Evolutionary conservation across 2,329 filamentous ascomycete genomes (phyloP), one percentile per base, ranked within the genome.

Genomic region (Paracoccidioides lutzii): DNA sequence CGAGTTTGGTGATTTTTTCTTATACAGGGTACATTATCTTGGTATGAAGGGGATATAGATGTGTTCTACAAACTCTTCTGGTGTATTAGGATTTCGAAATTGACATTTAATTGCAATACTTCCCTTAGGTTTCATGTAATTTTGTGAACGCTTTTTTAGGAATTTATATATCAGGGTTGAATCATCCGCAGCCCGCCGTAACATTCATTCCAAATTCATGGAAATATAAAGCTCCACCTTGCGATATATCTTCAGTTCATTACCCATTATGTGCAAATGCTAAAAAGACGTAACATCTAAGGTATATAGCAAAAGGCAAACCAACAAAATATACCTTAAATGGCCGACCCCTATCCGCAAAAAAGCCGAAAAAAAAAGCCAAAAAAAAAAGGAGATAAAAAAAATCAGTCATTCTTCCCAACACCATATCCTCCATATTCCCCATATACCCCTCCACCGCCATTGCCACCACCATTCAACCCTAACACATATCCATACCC

Each of bases 401-500:
- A 48, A 15, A 54, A n/a, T 71, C 61, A 75, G 61, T 75, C 73
- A 55, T 65, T 71, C 61, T 75, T 75, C 32, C 72, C 73, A 37
- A 58, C 65, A n/a, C 63, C 56, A 59, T 71, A 71, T 4, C 69
- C 70, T 38, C 68, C 68, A 63, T 70, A 67, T 35, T 69, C 65
- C 46, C 59, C 57, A 46, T 55, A 54, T 12, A 52, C 55, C n/a
- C 15, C 46, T 1, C 59, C 59, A 22, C 58, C 51, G 22, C 59
- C 64, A 52, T 54, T 60, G 56, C 67, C 65, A 66, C 64, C 61
- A 15, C 64, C 65, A 55, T 67, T 64, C 60, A 73, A 65, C 60
- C 77, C 72, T 63, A 81, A 80, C 52, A 76, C 76, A 44, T n/a
- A 15, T 14, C 80, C 80, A 69, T 83, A 81, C 54, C 76, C 73